A percentile compares a stretch with the other conserved stretches of the same genome.
phyloP scores from a whole-genome alignment of 768 basidiomycete species.

The Leccinum ochraceum region DNA sequence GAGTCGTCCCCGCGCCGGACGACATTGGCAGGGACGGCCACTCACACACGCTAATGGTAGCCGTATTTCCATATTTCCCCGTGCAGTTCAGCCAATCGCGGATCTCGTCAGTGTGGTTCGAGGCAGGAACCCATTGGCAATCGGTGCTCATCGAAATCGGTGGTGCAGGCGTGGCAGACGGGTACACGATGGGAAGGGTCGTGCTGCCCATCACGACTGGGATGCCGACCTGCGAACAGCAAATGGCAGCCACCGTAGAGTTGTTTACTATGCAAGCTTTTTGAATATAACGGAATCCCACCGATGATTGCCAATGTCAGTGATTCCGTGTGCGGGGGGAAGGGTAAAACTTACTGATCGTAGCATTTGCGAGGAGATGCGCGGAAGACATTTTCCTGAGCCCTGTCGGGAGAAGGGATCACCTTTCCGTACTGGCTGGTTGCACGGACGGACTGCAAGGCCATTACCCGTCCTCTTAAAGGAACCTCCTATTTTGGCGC shows the following conservation, averaged over 20 bases:
- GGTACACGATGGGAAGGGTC: neutral
- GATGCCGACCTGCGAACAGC: neutral
- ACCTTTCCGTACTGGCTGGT: neutral
- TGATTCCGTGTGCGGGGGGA: neutral
- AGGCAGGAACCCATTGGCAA: neutral
- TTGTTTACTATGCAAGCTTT: neutral
- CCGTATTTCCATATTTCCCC: neutral
- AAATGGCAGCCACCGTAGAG: neutral
- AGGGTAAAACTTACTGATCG: neutral
- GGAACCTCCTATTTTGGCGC: neutral
- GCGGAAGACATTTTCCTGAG: neutral
- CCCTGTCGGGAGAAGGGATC: neutral
- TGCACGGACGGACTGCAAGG: no score
- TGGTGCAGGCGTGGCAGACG: neutral
- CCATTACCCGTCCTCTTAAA: neutral
- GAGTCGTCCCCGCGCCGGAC: neutral
- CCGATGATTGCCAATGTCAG: neutral
- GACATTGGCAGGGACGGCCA: neutral
- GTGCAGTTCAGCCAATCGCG: neutral
- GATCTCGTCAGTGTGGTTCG: neutral
- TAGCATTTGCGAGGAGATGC: neutral
- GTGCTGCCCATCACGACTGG: neutral
- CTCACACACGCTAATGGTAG: neutral
- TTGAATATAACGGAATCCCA: neutral
- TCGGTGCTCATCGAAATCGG: neutral